phyloP scores from a whole-genome alignment of 2,329 filamentous ascomycete species.

The Trichoderma simmonsii region DNA sequence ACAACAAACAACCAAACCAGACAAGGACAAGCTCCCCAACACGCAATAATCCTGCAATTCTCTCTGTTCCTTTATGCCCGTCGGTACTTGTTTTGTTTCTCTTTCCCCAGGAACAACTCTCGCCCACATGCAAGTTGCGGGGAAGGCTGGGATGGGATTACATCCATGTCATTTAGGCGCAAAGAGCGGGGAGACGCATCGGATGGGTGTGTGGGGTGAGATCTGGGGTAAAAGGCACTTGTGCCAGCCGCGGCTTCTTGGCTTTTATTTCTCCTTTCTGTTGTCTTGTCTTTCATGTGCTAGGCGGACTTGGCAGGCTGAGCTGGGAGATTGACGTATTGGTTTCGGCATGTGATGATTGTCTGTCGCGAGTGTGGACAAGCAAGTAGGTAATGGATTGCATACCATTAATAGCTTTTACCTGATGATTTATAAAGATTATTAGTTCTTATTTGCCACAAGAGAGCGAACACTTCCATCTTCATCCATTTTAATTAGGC shows the following conservation, averaged over 20 bases:
- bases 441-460: not conserved
- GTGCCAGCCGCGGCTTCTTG: constrained; percentile 3
- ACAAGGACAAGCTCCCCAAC: not conserved
- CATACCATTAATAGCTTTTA: not conserved
- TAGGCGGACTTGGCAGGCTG: not conserved
- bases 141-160: not conserved
- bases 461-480: not conserved
- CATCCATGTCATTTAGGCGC: not conserved
- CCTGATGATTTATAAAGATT: not conserved
- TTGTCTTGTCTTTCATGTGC: not conserved
- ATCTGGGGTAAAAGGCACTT: constrained; percentile 6
- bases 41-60: not conserved
- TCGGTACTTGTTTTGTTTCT: not conserved
- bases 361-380: not conserved
- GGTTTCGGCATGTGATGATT: not conserved
- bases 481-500: not conserved
- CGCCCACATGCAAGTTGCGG: not conserved
- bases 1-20: not conserved
- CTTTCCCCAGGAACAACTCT: not conserved
- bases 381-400: not conserved
- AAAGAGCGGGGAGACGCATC: not conserved
- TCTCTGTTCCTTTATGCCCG: not conserved
- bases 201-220: not conserved
- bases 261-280: not conserved
- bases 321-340: not conserved